phyloP scores from a whole-genome alignment of 768 basidiomycete genomes.

The Tubosaeta brunneosetosa region DNA sequence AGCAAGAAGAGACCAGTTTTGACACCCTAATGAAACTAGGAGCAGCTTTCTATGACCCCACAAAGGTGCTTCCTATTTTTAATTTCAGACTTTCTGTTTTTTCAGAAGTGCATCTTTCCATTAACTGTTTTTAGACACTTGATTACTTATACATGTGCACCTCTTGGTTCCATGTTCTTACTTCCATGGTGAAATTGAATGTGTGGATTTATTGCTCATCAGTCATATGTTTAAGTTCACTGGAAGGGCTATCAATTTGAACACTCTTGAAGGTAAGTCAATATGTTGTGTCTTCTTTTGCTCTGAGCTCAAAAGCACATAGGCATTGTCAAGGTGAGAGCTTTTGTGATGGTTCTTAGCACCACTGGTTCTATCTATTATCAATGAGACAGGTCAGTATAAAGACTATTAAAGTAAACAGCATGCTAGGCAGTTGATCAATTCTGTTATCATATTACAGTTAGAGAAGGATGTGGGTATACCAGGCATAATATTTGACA shows the following conservation, averaged over 20 bases:
- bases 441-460: slow-evolving; percentile 73
- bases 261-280: slow-evolving; percentile 73
- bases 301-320: not conserved
- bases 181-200: slow-evolving; percentile 80
- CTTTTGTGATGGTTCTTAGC: not conserved
- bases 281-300: not conserved
- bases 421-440: slow-evolving; percentile 65
- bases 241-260: slow-evolving; percentile 86
- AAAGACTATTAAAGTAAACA: slow-evolving; percentile 82
- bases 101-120: slow-evolving; percentile 83
- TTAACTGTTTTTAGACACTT: slow-evolving; percentile 92
- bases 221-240: slow-evolving; percentile 76
- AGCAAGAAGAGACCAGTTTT: no score
- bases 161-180: not conserved
- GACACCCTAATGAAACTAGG: no score
- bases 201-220: slow-evolving; percentile 86
- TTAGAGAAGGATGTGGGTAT: no score
- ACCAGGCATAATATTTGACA: no score
- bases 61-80: slow-evolving; percentile 68
- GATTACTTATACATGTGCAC: slow-evolving; percentile 71
- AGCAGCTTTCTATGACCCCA: slow-evolving; percentile 89
- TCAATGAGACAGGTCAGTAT: slow-evolving; percentile 90
- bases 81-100: slow-evolving; percentile 75
- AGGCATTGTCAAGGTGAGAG: slow-evolving; percentile 70
- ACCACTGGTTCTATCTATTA: slow-evolving; percentile 55